These are phyloP conservation scores for Fraxinus quadrangulata DNA, from an alignment of 257 asterid species.

Conservation along the genomic window DNA sequence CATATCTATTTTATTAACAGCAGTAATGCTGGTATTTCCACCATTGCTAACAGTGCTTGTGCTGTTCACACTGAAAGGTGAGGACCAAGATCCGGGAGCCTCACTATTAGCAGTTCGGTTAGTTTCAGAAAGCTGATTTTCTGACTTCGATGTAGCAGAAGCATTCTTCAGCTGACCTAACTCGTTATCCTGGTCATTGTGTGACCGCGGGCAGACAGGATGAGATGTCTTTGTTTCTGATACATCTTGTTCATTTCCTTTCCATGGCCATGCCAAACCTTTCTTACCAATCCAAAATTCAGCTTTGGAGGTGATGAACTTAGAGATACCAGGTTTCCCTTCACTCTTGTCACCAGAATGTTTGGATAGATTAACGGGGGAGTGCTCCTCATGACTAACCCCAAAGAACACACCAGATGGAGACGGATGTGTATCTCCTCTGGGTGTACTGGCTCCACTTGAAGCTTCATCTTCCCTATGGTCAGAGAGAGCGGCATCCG, in stretches of 20 bases:
- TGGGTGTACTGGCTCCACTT: constrained; percentile 84
- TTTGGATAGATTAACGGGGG: constrained; percentile 44
- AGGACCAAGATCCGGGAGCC: constrained; percentile 85
- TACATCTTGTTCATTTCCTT: constrained; percentile 63
- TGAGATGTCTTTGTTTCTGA: constrained; percentile 57
- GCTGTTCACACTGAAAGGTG: constrained; percentile 72
- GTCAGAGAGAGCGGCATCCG: constrained; percentile 46
- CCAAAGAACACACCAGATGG: constrained; percentile 68
- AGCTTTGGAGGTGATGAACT: constrained; percentile 66
- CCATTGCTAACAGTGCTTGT: constrained; percentile 82
- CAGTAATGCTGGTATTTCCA: constrained; percentile 75
- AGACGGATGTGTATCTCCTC: constrained; percentile 67
- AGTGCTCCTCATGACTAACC: constrained; percentile 36
- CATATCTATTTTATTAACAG: constrained; percentile 64
- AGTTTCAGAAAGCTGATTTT: constrained; percentile 48
- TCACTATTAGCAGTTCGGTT: constrained; percentile 53
- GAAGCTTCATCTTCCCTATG: constrained; percentile 82
- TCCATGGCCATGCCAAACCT: constrained; percentile 82
- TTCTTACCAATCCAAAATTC: constrained; percentile 79
- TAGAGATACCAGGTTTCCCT: constrained; percentile 67
- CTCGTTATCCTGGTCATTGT: constrained; percentile 62
- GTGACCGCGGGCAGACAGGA: constrained; percentile 71
- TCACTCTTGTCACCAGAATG: constrained; percentile 77
- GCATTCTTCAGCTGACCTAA: constrained; percentile 43
- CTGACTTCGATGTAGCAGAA: constrained; percentile 42